Conservation (phyloP, 805 yeast genomes). For the Cyberlindnera euphorbiae region DNA sequence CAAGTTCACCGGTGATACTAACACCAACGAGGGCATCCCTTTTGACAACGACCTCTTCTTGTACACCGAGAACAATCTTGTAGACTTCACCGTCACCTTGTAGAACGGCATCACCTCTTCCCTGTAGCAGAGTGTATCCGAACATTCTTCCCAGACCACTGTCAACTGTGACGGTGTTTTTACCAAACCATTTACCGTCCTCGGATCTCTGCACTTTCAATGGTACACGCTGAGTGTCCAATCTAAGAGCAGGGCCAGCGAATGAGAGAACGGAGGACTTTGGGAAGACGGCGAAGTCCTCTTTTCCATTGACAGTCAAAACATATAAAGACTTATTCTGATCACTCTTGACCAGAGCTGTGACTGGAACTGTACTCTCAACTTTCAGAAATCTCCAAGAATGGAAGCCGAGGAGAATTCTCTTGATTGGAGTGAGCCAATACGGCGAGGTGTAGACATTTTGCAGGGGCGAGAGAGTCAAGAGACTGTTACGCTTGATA, state of each 20-base stretch:
- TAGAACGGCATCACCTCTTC: conserved; percentile 53
- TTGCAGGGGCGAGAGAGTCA: conserved; percentile 32
- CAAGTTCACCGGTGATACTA: conserved; percentile 39
- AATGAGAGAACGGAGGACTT: conserved; percentile 44
- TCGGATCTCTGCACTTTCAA: conserved; percentile 35
- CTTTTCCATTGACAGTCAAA: conserved; percentile 49
- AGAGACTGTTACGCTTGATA: conserved; percentile 43
- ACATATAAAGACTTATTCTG: conserved; percentile 11
- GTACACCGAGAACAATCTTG: conserved; percentile 38
- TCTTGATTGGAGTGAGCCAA: conserved; percentile 33
- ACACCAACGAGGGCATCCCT: conserved; percentile 43
- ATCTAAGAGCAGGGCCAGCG: conserved; percentile 46
- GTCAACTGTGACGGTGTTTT: conserved; percentile 11
- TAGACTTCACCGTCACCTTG: conserved; percentile 53
- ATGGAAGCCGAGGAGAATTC: conserved; percentile 41
- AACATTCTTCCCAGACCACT: conserved; percentile 16
- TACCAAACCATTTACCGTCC: conserved; percentile 25
- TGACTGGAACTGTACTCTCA: conserved; percentile 29
- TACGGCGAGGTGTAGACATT: conserved; percentile 5
- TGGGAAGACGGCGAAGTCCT: conserved; percentile 58
- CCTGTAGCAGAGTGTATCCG: conserved; percentile 47
- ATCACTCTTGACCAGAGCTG: conserved; percentile 12
- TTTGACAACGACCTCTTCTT: conserved; percentile 46
- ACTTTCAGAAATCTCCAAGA: conserved; percentile 42
- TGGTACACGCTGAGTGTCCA: conserved; percentile 33